These are phyloP conservation scores for Setaria italica DNA, from an alignment of 202 grass and related monocot genomes.

Conservation along the genomic window DNA sequence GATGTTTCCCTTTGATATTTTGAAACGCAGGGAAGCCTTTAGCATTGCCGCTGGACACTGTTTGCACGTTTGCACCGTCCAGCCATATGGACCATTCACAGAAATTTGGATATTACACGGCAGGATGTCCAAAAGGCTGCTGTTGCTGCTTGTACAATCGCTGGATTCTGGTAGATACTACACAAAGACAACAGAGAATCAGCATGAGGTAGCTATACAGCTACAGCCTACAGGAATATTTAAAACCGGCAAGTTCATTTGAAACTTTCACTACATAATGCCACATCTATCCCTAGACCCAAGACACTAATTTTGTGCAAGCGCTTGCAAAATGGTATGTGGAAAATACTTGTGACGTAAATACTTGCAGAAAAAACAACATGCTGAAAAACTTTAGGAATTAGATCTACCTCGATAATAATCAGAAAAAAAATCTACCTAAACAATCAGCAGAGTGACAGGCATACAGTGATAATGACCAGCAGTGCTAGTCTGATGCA, in stretches of 20 bases:
- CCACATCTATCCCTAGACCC: neutral
- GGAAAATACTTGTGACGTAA: neutral
- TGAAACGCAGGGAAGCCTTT: neutral
- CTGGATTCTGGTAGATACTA: constrained; percentile 93
- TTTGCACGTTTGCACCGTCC: constrained; percentile 15
- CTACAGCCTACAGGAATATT: neutral
- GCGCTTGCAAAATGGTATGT: neutral
- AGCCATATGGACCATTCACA: constrained; percentile 51
- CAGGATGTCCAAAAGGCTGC: constrained; percentile 81
- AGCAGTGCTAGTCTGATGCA: neutral
- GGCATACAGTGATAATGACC: neutral
- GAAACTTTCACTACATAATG: constrained; percentile 1
- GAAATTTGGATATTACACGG: constrained; percentile 80
- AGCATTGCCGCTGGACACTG: neutral
- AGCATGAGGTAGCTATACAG: neutral
- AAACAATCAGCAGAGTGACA: neutral
- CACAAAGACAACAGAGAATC: constrained; percentile 17
- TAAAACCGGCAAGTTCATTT: neutral
- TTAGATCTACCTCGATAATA: neutral
- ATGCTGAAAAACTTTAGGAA: constrained; percentile 1
- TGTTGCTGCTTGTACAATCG: constrained; percentile 67
- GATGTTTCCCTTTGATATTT: neutral
- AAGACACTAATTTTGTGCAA: neutral
- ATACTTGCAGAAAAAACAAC: neutral
- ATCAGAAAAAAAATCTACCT: neutral